Conservation (phyloP, 257 asterid species). For the Buddleja alternifolia region DNA sequence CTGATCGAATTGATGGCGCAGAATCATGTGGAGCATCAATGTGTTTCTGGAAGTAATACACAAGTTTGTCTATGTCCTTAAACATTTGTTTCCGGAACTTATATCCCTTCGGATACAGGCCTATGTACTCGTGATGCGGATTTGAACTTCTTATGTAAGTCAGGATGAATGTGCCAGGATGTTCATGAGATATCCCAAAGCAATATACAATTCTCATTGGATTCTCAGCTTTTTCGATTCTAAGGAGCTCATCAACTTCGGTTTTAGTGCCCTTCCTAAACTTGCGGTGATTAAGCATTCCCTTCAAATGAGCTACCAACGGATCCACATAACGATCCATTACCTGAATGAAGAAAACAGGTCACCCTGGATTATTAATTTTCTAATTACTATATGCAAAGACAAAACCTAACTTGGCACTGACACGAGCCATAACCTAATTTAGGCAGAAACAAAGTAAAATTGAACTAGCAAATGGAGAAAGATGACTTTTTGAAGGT, state of each 20-base stretch:
- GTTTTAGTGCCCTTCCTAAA: slow-evolving; percentile 78
- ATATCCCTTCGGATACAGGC: slow-evolving; percentile 90
- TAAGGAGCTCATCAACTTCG: slow-evolving; percentile 79
- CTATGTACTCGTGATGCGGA: slow-evolving; percentile 96
- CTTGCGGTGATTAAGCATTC: slow-evolving; percentile 92
- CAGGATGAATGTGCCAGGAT: slow-evolving; percentile 95
- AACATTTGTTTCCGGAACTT: slow-evolving; percentile 91
- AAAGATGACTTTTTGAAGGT: too few species aligned
- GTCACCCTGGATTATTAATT: neutral
- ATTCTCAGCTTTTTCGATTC: slow-evolving; percentile 36
- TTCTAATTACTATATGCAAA: neutral
- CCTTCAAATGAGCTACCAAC: slow-evolving; percentile 80
- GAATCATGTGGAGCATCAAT: slow-evolving; percentile 82
- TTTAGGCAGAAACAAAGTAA: neutral
- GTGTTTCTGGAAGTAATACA: slow-evolving; percentile 88
- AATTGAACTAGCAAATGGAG: too few species aligned
- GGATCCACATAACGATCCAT: slow-evolving; percentile 99
- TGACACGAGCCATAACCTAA: neutral
- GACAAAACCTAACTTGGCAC: neutral
- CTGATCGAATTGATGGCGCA: slow-evolving; percentile 74
- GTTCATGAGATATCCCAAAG: slow-evolving; percentile 94
- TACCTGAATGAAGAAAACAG: slow-evolving; percentile 51
- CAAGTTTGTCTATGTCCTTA: slow-evolving; percentile 85
- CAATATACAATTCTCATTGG: slow-evolving; percentile 90
- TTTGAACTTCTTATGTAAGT: slow-evolving; percentile 87